Percentiles rank a stretch among this genome's conserved stretches.
Conservation (phyloP, 2,329 filamentous ascomycete species). For the Diaporthe australafricana region DNA sequence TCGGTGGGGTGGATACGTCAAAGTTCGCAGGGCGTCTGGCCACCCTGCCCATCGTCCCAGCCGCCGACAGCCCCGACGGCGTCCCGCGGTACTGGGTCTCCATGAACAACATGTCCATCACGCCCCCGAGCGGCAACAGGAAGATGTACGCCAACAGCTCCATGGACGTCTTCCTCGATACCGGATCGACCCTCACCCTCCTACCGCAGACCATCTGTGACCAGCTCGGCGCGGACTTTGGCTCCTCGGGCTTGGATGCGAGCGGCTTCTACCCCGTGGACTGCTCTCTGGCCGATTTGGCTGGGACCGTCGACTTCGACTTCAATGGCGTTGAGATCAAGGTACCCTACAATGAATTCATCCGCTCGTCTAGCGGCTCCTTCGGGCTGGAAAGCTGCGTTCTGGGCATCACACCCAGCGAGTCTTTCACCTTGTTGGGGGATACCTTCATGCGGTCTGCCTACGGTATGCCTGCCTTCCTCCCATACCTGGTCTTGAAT, state of each 20-base stretch:
- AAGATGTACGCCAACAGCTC: slow-evolving; percentile 51
- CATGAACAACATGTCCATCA: slow-evolving; percentile 58
- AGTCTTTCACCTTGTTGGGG: slow-evolving; percentile 64
- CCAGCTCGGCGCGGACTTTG: slow-evolving; percentile 62
- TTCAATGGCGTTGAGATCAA: slow-evolving; percentile 61
- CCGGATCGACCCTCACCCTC: slow-evolving; percentile 76
- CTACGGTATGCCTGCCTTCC: slow-evolving; percentile 54
- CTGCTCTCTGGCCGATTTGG: slow-evolving; percentile 54
- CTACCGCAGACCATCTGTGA: slow-evolving; percentile 68
- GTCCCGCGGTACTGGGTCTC: slow-evolving; percentile 65
- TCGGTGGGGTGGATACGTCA: slow-evolving; percentile 74
- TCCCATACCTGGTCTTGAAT: neutral
- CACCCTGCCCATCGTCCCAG: slow-evolving; percentile 70
- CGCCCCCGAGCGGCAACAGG: slow-evolving; percentile 49
- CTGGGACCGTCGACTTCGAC: slow-evolving; percentile 60
- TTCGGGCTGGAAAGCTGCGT: slow-evolving; percentile 53
- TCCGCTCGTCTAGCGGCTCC: slow-evolving; percentile 50
- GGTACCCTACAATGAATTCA: slow-evolving; percentile 63
- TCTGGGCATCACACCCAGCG: slow-evolving; percentile 61
- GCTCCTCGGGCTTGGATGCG: slow-evolving; percentile 50
- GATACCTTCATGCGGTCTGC: slow-evolving; percentile 69
- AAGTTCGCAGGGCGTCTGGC: slow-evolving; percentile 72
- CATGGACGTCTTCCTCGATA: slow-evolving; percentile 75
- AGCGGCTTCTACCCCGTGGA: slow-evolving; percentile 60
- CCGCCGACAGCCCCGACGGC: slow-evolving; percentile 64